phyloP scores from a whole-genome alignment of 805 yeast species.

The Candida boidinii region DNA sequence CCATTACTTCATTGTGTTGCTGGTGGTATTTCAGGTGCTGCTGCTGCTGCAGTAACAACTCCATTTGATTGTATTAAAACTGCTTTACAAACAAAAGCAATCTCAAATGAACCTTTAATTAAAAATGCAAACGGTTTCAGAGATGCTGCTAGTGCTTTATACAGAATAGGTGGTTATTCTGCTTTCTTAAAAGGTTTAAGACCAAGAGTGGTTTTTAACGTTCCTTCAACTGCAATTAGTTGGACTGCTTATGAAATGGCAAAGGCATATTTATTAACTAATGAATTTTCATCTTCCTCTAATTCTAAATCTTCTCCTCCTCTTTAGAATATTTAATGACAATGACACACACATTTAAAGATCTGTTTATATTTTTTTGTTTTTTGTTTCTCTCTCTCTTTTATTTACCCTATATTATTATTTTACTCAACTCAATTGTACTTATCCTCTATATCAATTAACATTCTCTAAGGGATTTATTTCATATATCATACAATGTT shows the following conservation, averaged over 20 bases:
- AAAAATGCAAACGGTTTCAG: constrained; percentile 55
- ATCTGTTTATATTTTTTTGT: no score
- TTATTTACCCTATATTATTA: no score
- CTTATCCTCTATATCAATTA: no score
- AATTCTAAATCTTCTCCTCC: no score
- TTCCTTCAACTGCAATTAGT: constrained; percentile 93
- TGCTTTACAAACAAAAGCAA: constrained; percentile 74
- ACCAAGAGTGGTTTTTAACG: constrained; percentile 87
- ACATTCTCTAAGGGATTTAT: no score
- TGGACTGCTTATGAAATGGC: constrained; percentile 99
- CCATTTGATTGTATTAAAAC: constrained; percentile 95
- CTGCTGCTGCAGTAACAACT: constrained; percentile 90
- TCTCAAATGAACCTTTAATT: constrained; percentile 36
- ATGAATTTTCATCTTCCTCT: no score
- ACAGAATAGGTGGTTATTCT: constrained; percentile 43
- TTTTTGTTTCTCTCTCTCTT: no score
- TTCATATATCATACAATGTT: no score
- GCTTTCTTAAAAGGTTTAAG: constrained; percentile 82
- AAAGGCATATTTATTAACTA: constrained; percentile 48
- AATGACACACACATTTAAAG: no score
- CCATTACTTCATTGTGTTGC: constrained; percentile 87
- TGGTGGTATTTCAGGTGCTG: constrained; percentile 92
- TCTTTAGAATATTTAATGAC: no score
- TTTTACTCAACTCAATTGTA: no score
- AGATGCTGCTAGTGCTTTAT: constrained; percentile 65